A percentile compares a stretch with the other conserved stretches of the same genome.
phyloP scores from a whole-genome alignment of 2,329 filamentous ascomycete genomes.

The Epichloe gansuensis region DNA sequence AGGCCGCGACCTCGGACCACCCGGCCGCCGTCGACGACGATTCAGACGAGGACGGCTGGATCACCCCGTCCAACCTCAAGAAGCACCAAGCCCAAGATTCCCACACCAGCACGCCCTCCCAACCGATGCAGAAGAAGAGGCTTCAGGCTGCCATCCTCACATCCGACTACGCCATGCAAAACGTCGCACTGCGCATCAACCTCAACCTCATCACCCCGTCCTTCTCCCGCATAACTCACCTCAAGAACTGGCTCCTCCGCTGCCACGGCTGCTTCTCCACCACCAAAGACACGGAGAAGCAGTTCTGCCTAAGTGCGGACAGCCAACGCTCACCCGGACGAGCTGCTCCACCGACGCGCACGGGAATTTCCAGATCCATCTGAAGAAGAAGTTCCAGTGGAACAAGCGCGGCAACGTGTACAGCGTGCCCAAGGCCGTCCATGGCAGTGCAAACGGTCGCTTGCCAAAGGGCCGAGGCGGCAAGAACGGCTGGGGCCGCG shows the following conservation, averaged over 20 bases:
- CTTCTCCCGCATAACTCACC: conserved; percentile 66
- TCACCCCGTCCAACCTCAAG: conserved; percentile 85
- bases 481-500: conserved; percentile 74
- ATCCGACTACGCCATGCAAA: conserved; percentile 96
- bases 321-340: conserved; percentile 72
- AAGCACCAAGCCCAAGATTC: conserved; percentile 64
- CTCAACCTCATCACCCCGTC: conserved; percentile 74
- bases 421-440: conserved; percentile 81
- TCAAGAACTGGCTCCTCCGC: conserved; percentile 81
- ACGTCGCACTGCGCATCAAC: conserved; percentile 89
- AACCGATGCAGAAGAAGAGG: conserved; percentile 45
- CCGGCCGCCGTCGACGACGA: conserved; percentile 26
- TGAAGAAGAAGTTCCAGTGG: conserved; percentile 94
- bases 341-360: conserved; percentile 72
- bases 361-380: conserved; percentile 72
- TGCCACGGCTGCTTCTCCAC: conserved; percentile 90
- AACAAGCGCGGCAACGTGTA: conserved; percentile 88
- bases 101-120: conserved; percentile 29
- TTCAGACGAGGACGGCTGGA: conserved; percentile 64
- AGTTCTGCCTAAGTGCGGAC: conserved; percentile 89
- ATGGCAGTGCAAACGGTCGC: conserved; percentile 71
- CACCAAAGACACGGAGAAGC: conserved; percentile 71
- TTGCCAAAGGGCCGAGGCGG: conserved; percentile 57
- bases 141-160: conserved; percentile 89
- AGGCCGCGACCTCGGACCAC: background rate